Evolutionary conservation across 2,329 filamentous ascomycete species (phyloP).

Genomic region (Colletotrichum viniferum): DNA sequence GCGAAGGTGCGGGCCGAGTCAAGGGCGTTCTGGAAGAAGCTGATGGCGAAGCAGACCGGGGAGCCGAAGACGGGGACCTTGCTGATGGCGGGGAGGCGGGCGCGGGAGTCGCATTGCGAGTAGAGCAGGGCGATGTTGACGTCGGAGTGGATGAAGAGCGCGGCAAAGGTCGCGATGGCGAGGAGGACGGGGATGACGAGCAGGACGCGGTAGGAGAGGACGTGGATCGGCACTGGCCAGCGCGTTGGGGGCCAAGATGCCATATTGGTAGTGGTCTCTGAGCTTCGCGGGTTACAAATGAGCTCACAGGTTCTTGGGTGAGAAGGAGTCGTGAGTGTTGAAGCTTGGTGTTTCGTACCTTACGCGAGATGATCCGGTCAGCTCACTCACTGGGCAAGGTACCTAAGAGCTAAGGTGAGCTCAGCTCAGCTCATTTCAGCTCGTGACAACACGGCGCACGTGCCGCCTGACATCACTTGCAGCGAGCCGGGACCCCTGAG

Average conservation of each 20-base stretch:
- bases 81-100: constrained; percentile 48
- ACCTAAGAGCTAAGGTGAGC: neutral
- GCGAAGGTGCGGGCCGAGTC: constrained; percentile 44
- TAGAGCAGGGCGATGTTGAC: constrained; percentile 57
- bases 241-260: constrained; percentile 6
- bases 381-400: neutral
- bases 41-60: constrained; percentile 53
- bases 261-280: neutral
- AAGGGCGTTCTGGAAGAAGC: constrained; percentile 51
- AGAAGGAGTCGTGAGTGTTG: neutral
- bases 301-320: neutral
- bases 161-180: constrained; percentile 42
- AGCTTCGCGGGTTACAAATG: rapidly evolving
- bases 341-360: neutral
- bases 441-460: constrained; percentile 6
- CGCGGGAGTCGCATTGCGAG: constrained; percentile 56
- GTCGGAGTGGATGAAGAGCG: constrained; percentile 51
- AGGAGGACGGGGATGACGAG: constrained; percentile 55
- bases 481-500: neutral
- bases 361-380: neutral
- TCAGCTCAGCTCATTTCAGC: neutral
- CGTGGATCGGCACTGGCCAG: constrained; percentile 51
- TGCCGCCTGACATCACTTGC: neutral
- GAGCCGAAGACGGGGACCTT: constrained; percentile 50
- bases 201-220: constrained; percentile 56